Evolutionary conservation across 176 grass and related monocot species (phyloP), one percentile per base, ranked within the genome.

Genomic region (Puya raimondii): DNA sequence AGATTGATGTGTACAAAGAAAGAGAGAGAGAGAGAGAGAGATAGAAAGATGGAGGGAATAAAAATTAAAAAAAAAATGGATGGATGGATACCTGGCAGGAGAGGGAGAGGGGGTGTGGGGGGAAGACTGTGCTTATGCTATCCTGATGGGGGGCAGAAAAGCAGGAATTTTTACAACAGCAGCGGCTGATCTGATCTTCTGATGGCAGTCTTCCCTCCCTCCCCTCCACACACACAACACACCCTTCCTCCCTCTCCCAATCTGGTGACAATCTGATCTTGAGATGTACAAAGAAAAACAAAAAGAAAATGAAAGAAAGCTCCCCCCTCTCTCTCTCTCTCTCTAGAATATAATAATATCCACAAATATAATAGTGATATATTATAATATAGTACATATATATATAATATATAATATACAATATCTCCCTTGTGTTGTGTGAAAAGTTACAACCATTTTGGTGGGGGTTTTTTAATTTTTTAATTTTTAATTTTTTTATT

Each of bases 221-320:
- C 33, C 33, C 25, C 0, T 2, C 0, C 25, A 26, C 25, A 26
- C 25, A 26, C 25, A 26, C 1, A 26, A 26, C 25, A 26, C 23
- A 23, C 29, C 4, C 29, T 0, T 3, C 33, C 29, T 26, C 5
- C 1, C 47, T 42, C 56, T 71, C 58, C 67, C 82, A 80, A 68
- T 80, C 78, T 72, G 83, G 77, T 69, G 84, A 91, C 88, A 91
- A 88, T 78, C 79, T 64, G 89, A 91, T 88, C 89, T 82, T 70
- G 71, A 70, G 85, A 72, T 75, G 33, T 42, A 42, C 33, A 42
- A 72, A 67, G 70, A 79, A 76, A 72, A 79, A 54, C 23, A 68
- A 69, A 75, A 80, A 65, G 33, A 77, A 56, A 83, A 64, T 71
- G 2, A 53, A 42, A 79, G 14, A 18, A 69, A 23, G 72, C 66